A percentile compares a stretch with the other conserved stretches of the same genome.
Conservation (phyloP, 2,329 filamentous ascomycete species). For the Cladorrhinum sp. region DNA sequence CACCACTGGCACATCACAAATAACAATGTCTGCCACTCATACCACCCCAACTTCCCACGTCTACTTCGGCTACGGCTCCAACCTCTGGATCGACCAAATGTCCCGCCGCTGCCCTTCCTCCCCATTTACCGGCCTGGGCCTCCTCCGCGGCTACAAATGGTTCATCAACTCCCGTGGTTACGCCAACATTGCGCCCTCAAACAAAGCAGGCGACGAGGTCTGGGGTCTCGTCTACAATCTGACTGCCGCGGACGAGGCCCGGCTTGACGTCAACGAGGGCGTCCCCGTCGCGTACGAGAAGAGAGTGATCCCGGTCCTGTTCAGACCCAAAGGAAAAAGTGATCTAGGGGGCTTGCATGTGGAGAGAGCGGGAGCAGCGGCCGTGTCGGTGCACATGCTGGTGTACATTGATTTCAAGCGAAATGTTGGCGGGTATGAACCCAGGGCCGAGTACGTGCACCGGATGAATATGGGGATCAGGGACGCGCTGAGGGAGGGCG, state of each 20-base stretch:
- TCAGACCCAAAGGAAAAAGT: conserved; percentile 25
- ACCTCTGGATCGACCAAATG: conserved; percentile 67
- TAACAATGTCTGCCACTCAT: background rate
- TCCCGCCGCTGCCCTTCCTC: conserved; percentile 56
- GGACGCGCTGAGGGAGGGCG: conserved; percentile 53
- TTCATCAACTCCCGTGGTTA: conserved; percentile 65
- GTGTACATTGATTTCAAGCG: conserved; percentile 57
- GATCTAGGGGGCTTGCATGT: too few species aligned
- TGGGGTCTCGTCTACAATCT: conserved; percentile 58
- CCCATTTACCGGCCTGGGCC: conserved; percentile 53
- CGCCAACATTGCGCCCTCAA: conserved; percentile 58
- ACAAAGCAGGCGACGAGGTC: conserved; percentile 38
- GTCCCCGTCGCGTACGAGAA: conserved; percentile 63
- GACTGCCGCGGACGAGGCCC: conserved; percentile 45
- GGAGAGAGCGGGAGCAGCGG: conserved; percentile 18
- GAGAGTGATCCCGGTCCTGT: conserved; percentile 41
- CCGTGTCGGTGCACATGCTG: conserved; percentile 42
- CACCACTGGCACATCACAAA: background rate
- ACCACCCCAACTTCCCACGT: conserved; percentile 27
- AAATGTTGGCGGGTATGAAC: conserved; percentile 33
- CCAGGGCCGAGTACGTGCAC: conserved; percentile 56
- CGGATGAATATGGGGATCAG: conserved; percentile 62
- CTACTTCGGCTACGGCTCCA: conserved; percentile 71
- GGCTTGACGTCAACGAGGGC: conserved; percentile 58
- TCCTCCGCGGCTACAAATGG: conserved; percentile 58